Evolutionary conservation across 2,329 filamentous ascomycete species (phyloP).

Genomic region (Cladosporium sphaerospermum): DNA sequence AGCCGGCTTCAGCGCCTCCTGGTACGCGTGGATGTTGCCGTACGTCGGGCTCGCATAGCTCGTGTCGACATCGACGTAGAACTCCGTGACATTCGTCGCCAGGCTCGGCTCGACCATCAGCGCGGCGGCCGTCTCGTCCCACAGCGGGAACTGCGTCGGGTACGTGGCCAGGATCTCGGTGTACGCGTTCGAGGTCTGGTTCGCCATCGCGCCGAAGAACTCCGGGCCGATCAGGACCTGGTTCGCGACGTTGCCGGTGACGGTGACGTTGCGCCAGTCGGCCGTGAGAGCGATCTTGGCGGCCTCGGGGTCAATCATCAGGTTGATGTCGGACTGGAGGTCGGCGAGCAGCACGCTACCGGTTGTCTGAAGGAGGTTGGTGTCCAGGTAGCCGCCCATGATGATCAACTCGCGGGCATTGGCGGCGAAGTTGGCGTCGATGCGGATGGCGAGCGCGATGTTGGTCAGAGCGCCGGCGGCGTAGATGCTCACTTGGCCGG

Average conservation of each 20-base stretch:
- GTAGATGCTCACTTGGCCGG: constrained; percentile 45
- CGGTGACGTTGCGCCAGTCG: constrained; percentile 39
- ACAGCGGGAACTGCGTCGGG: constrained; percentile 37
- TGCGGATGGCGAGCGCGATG: constrained; percentile 41
- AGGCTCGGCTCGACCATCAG: constrained; percentile 36
- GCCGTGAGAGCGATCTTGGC: constrained; percentile 46
- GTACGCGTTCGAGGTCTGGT: constrained; percentile 34
- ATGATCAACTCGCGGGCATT: constrained; percentile 43
- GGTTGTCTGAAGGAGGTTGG: constrained; percentile 26
- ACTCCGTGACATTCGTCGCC: constrained; percentile 33
- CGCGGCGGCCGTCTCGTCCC: constrained; percentile 43
- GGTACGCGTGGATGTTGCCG: constrained; percentile 41
- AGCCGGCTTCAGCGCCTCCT: constrained; percentile 33
- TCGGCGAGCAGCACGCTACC: constrained; percentile 23
- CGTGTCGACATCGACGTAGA: constrained; percentile 41
- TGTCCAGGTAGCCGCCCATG: constrained; percentile 48
- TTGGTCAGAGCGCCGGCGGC: constrained; percentile 45
- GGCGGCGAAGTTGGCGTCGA: constrained; percentile 43
- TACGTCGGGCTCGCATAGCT: constrained; percentile 37
- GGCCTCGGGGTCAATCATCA: constrained; percentile 47
- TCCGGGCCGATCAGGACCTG: constrained; percentile 37
- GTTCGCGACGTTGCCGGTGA: constrained; percentile 45
- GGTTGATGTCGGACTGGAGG: constrained; percentile 39
- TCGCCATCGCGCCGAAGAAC: constrained; percentile 34
- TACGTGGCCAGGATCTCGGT: constrained; percentile 36